These are phyloP conservation scores for Extremus antarcticus DNA, from an alignment of 495 filamentous ascomycete genomes.

Conservation along the genomic window DNA sequence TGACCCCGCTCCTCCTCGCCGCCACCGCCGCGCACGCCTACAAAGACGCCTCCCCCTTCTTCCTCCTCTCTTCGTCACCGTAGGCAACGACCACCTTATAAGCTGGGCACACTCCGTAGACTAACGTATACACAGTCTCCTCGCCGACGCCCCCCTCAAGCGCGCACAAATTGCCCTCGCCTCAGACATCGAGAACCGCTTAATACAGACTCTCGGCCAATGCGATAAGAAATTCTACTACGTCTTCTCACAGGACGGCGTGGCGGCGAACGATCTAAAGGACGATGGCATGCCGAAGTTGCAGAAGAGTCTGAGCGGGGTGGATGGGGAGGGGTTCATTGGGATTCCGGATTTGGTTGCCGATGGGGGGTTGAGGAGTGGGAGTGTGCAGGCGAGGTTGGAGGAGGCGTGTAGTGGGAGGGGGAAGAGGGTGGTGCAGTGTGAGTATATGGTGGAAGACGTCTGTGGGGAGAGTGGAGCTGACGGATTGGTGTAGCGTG, in stretches of 20 bases:
- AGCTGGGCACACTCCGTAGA: background rate
- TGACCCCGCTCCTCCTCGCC: slow-evolving; percentile 45
- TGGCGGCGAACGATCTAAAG: slow-evolving; percentile 55
- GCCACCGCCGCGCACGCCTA: slow-evolving; percentile 56
- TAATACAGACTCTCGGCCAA: slow-evolving; percentile 39
- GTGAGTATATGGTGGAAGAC: background rate
- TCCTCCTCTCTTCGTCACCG: slow-evolving; percentile 71
- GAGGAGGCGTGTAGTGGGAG: background rate
- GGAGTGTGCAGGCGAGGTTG: background rate
- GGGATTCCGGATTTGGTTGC: slow-evolving; percentile 26
- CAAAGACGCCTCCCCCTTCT: slow-evolving; percentile 74
- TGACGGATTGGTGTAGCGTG: background rate
- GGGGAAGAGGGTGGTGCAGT: background rate
- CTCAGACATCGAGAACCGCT: slow-evolving; percentile 12
- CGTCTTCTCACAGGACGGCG: slow-evolving; percentile 66
- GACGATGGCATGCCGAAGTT: slow-evolving; percentile 49
- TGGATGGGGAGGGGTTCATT: slow-evolving; percentile 15
- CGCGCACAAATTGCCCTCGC: slow-evolving; percentile 10
- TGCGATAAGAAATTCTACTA: slow-evolving; percentile 73
- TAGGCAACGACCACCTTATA: slow-evolving; percentile 33
- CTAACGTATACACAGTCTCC: background rate
- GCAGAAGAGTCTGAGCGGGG: slow-evolving; percentile 30
- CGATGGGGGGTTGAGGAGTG: slow-evolving; percentile 2
- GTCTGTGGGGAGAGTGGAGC: background rate
- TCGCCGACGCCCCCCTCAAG: slow-evolving; percentile 1